These are phyloP conservation scores for Simmondsia chinensis DNA, from an alignment of 148 eudicot species.

Conservation along the genomic window DNA sequence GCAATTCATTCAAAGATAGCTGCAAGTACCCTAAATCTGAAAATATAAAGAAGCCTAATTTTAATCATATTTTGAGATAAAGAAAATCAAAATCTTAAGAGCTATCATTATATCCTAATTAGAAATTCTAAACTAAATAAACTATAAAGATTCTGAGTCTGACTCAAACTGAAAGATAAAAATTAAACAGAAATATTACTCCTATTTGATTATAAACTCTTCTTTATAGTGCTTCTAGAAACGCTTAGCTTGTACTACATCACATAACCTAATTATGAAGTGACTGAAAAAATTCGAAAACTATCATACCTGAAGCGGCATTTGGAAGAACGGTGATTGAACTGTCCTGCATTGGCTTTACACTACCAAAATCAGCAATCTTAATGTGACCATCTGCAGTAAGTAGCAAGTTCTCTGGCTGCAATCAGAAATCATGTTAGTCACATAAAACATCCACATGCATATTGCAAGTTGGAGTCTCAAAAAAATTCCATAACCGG, in stretches of 20 bases:
- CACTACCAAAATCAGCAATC: conserved; percentile 97
- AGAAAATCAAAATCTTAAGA: too few species aligned
- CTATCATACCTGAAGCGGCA: conserved; percentile 73
- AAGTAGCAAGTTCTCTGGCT: conserved; percentile 98
- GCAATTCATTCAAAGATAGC: too few species aligned
- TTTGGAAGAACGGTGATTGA: conserved; percentile 90
- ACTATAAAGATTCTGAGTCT: too few species aligned
- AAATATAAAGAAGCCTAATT: too few species aligned
- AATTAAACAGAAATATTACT: too few species aligned
- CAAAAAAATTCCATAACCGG: conserved; percentile 4
- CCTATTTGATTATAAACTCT: too few species aligned
- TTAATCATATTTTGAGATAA: too few species aligned
- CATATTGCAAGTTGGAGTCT: neutral
- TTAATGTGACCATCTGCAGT: conserved; percentile 92
- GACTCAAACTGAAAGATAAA: too few species aligned
- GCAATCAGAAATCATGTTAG: conserved; percentile 26
- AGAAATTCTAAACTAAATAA: too few species aligned
- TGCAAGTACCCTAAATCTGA: too few species aligned
- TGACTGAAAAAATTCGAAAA: neutral
- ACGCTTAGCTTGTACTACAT: conserved; percentile 1
- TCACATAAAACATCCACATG: neutral
- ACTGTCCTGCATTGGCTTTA: conserved; percentile 97
- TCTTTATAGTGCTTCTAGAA: too few species aligned
- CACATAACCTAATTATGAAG: neutral
- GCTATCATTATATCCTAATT: too few species aligned